Base-by-base conservation (phyloP, 352 stramenopile species). In the Globisporangium lucens region DNA sequence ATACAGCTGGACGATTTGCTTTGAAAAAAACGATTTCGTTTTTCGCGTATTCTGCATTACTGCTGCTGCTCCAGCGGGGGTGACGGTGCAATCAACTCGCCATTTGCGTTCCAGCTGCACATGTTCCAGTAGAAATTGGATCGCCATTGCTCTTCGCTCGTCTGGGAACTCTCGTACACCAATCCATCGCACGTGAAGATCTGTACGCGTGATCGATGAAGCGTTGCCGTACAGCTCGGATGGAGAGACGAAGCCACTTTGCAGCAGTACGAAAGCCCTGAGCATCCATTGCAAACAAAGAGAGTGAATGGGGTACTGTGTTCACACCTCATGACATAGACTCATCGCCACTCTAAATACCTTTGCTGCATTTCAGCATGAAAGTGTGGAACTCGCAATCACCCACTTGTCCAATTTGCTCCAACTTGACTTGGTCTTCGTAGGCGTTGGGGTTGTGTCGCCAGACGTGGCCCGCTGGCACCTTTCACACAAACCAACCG, bases 111-210 rank as follows among this genome's bases (percentile, higher is more conserved):
- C 83, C 83, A 91, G 4, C 27, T 74, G 63, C 83, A 89, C 8
- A 87, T 71, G 30, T 64, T 62, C 81, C 79, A 87, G 61, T 89
- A 89, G 59, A 87, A 86, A 4, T 72, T 63, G 24, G 67, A 61
- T 62, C 69, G 72, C 67, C 70, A 89, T 55, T 63, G 57, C 6
- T 63, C 60, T 29, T 74, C 63, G 3, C 41, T 52, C 0, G 41
- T 58, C 5, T 77, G 63, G 15, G 61, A 68, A 22, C 57, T 65
- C 56, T 89, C 75, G 63, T 76, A 75, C 52, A 85, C 38, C n/a
- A 87, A 71, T 22, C 78, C 80, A 0, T 67, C 57, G 35, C 61
- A 68, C n/a, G 76, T 74, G 66, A 86, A 91, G 7, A 91, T 71
- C 68, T 91, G 78, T 41, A 89, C 61, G 12, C 74, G 75, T 65